phyloP scores from a whole-genome alignment of 2,329 filamentous ascomycete genomes.

The Colletotrichum sp. region DNA sequence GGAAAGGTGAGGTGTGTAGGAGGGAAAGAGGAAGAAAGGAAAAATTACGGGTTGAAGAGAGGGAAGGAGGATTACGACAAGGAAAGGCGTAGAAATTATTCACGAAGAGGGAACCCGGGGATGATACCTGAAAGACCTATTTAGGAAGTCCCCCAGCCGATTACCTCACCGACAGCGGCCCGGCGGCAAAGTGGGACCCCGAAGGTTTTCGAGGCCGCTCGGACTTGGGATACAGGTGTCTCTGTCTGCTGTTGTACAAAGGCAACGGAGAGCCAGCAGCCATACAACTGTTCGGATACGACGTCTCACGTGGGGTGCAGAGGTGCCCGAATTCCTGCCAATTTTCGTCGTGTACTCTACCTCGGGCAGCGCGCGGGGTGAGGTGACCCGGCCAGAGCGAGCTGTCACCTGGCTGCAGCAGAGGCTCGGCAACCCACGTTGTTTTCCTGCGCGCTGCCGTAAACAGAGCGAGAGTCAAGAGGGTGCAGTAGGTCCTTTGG shows the following conservation, averaged over 20 bases:
- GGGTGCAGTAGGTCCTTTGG: not conserved
- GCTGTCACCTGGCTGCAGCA: not conserved
- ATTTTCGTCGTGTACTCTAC: not conserved
- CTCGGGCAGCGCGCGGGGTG: not conserved
- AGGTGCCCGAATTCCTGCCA: not conserved
- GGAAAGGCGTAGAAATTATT: conserved; percentile 2
- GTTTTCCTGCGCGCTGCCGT: not conserved
- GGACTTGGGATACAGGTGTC: not conserved
- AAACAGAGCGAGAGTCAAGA: not conserved
- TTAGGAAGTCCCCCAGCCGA: conserved; percentile 16
- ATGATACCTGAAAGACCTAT: conserved; percentile 21
- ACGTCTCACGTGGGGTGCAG: not conserved
- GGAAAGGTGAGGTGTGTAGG: not conserved
- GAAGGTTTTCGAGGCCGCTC: not conserved
- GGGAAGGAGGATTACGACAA: not conserved
- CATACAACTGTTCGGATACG: not conserved
- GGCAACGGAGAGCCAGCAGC: not conserved
- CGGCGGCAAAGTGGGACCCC: conserved; percentile 13
- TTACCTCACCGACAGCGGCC: conserved; percentile 21
- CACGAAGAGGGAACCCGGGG: conserved; percentile 9
- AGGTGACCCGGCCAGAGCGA: not conserved
- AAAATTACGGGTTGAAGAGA: not conserved
- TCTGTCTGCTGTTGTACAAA: not conserved
- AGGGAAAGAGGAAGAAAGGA: not conserved
- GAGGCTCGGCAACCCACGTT: not conserved